Conservation (phyloP, 192 early-diverging fungal species). For the Coemansia sp. region DNA sequence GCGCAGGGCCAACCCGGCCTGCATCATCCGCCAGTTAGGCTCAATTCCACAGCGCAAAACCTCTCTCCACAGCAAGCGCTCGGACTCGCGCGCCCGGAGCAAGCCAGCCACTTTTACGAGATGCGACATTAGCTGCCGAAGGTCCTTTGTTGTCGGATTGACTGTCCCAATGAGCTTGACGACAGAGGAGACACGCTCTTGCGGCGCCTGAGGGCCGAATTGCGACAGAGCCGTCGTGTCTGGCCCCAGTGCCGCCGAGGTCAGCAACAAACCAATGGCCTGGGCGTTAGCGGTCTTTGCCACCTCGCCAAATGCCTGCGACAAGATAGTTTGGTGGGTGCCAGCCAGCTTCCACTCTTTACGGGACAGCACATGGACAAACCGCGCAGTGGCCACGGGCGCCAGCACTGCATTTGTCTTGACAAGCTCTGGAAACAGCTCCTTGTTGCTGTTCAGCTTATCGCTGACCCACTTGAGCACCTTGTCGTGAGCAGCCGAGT, state of each 20-base stretch:
- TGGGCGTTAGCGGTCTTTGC: not conserved
- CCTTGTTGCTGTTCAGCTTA: constrained; percentile 1
- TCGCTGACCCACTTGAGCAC: constrained; percentile 16
- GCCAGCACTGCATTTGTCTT: not conserved
- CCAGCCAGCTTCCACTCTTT: constrained; percentile 19
- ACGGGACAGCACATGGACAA: constrained; percentile 25
- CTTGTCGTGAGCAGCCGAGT: constrained; percentile 9
- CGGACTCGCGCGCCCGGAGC: constrained; percentile 17
- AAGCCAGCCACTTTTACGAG: constrained; percentile 19
- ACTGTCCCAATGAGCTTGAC: constrained; percentile 9
- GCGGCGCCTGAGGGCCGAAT: constrained; percentile 17
- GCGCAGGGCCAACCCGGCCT: constrained; percentile 18
- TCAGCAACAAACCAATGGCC: constrained; percentile 26
- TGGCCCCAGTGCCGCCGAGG: constrained; percentile 25
- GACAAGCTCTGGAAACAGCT: constrained; percentile 6
- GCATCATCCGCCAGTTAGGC: constrained; percentile 12
- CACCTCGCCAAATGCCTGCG: constrained; percentile 11
- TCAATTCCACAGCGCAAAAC: constrained; percentile 30
- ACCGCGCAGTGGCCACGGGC: constrained; percentile 10
- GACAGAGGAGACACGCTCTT: constrained; percentile 10
- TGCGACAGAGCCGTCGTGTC: constrained; percentile 13
- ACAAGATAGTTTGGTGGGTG: constrained; percentile 16
- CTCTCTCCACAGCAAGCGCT: constrained; percentile 30
- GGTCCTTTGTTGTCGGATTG: not conserved
- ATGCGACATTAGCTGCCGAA: constrained; percentile 12